Evolutionary conservation across 2,329 filamentous ascomycete species (phyloP), one percentile per base, ranked within the genome.

Genomic region (Camillea tinctor): DNA sequence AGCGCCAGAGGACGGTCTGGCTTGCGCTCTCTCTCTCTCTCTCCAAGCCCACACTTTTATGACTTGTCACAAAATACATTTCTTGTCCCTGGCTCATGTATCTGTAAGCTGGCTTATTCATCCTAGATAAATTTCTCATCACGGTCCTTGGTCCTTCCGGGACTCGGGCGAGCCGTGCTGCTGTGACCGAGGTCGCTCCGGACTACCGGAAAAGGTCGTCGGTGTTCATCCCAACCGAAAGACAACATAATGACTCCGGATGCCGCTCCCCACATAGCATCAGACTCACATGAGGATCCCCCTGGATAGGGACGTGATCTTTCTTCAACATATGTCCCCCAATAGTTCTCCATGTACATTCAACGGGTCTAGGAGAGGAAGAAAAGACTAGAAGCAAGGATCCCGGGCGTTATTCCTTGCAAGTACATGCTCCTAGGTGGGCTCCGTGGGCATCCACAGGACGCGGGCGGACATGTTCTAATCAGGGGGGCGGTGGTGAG

Each of bases 281-380:
- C 36, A 44, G 36, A 15, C 36, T 44, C 36, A 44, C 36, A 50
- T 21, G 49, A 50, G 21, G 15, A 19, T 11, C 7, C 24, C 8
- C 24, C 21, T 26, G 52, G 26, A 54, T 54, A 19, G 24, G 52
- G 30, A 21, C 52, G 20, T 54, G 52, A 54, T 40, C 52, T 52
- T 54, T 36, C 26, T 21, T 3, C 11, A 50, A 21, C 49, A 50
- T 50, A 19, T 50, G 49, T 15, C 49, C 26, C 49, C 49, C 49
- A 21, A 50, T 6, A 19, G 17, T 44, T 44, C n/a, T n/a, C 11
- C 15, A 44, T n/a, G 4, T 44, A 44, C 17, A 44, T 44, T 44
- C 36, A 30, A 30, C 22, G 49, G 49, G 19, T 9, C 22, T 50
- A 19, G 48, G 6, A 26, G 26, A 30, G 13, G 26, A 30, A 30